Conservation (phyloP, 345 rosid species). For the Diplotaxis tenuifolia region DNA sequence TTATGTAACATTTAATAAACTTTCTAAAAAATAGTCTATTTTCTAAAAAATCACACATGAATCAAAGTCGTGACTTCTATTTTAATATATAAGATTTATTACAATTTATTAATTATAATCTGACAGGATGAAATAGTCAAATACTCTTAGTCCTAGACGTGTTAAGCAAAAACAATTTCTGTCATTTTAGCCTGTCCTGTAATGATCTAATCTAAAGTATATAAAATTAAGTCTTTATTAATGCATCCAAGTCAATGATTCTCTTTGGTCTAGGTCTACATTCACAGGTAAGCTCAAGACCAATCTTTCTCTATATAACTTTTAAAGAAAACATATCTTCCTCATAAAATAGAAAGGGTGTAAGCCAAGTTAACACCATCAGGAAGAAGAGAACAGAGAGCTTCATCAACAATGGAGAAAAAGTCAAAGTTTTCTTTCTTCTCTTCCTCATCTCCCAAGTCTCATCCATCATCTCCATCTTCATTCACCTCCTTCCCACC, state of each 20-base stretch:
- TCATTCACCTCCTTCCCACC: conserved; percentile 30
- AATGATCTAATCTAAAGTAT: neutral
- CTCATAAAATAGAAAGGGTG: conserved; percentile 12
- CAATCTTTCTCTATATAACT: conserved; percentile 1
- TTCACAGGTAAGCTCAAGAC: conserved; percentile 19
- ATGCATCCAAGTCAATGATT: conserved; percentile 32
- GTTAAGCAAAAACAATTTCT: conserved; percentile 16
- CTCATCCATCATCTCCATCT: conserved; percentile 28
- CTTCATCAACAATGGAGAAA: conserved; percentile 23
- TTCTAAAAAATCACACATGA: no score
- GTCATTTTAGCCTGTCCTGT: neutral
- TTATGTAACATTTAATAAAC: no score
- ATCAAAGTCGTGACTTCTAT: no score
- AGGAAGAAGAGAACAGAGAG: neutral
- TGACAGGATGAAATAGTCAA: conserved; percentile 22
- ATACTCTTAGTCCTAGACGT: conserved; percentile 13
- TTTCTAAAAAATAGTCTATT: no score
- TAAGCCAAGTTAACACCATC: conserved; percentile 12
- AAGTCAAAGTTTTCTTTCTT: conserved; percentile 20
- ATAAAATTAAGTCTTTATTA: neutral
- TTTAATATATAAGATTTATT: no score
- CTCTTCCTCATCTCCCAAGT: conserved; percentile 35
- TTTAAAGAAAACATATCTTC: neutral
- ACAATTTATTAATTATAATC: neutral
- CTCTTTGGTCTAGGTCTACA: neutral